Percentiles rank a stretch among this genome's conserved stretches.
Evolutionary conservation across 164 flowering plant species (phyloP).

Genomic region (Aristolochia californica): DNA sequence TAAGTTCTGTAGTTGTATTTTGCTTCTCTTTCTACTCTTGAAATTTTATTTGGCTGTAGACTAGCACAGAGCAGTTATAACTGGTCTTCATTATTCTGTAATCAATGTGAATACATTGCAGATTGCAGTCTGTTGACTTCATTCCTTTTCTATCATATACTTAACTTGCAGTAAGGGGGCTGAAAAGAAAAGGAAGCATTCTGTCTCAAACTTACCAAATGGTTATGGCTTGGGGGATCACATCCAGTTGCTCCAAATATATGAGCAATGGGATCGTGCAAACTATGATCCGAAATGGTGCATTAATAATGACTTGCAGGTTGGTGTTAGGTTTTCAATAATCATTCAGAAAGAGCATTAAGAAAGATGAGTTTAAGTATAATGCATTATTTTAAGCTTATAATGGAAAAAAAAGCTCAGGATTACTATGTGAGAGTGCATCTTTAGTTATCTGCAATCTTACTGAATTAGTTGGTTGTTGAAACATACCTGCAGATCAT

Average conservation of each 20-base stretch:
- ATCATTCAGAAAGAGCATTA: too few species aligned
- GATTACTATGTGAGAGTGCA: too few species aligned
- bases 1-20: constrained; percentile 1
- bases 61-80: not conserved
- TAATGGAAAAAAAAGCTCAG: too few species aligned
- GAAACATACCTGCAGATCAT: too few species aligned
- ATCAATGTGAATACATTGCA: not conserved
- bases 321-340: not conserved
- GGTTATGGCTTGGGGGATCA: constrained; percentile 98
- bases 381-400: too few species aligned
- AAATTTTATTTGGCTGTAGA: not conserved
- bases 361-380: too few species aligned
- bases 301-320: constrained; percentile 73
- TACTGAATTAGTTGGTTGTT: too few species aligned
- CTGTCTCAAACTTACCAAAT: constrained; percentile 56
- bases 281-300: constrained; percentile 71
- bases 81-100: not conserved
- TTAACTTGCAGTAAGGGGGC: constrained; percentile 26
- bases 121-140: not conserved
- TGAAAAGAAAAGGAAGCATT: constrained; percentile 79
- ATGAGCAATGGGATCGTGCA: constrained; percentile 58
- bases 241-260: constrained; percentile 86
- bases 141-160: not conserved
- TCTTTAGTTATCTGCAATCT: too few species aligned
- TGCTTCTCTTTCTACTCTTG: not conserved